These are phyloP conservation scores for Powellomyces hirtus DNA, from an alignment of 192 early-diverging fungal genomes.

Conservation along the genomic window DNA sequence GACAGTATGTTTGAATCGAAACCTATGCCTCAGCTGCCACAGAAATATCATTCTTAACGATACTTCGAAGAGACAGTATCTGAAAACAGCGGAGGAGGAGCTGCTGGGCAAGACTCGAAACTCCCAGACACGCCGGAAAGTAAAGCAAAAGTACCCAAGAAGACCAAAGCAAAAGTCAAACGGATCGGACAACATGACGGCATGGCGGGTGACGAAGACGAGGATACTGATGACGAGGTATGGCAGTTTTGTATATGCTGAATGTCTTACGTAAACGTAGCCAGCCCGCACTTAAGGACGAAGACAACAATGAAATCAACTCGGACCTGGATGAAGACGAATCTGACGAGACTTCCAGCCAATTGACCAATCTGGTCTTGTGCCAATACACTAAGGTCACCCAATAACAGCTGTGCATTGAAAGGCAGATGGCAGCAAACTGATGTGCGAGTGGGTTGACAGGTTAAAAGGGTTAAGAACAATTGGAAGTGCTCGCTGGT, in stretches of 20 bases:
- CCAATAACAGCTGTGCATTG: too few relatives aligned
- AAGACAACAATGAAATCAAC: slow-evolving; percentile 45
- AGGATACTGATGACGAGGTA: slow-evolving; percentile 47
- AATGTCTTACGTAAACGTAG: too few relatives aligned
- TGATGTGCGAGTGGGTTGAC: too few relatives aligned
- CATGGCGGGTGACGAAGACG: slow-evolving; percentile 42
- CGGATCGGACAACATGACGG: slow-evolving; percentile 39
- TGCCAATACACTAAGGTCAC: slow-evolving; percentile 66
- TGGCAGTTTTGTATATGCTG: too few relatives aligned
- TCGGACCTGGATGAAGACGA: slow-evolving; percentile 57
- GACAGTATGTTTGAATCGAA: too few relatives aligned
- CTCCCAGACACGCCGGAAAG: too few relatives aligned
- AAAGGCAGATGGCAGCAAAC: too few relatives aligned
- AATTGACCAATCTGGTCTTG: slow-evolving; percentile 36
- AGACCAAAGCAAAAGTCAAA: slow-evolving; percentile 3
- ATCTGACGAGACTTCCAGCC: slow-evolving; percentile 32
- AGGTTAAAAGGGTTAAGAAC: slow-evolving; percentile 89
- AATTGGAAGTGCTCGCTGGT: slow-evolving; percentile 98
- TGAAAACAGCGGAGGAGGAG: too few relatives aligned
- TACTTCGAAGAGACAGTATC: too few relatives aligned
- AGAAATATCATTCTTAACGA: neutral
- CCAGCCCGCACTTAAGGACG: too few relatives aligned
- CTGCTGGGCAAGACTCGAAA: too few relatives aligned
- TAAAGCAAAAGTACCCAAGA: neutral
- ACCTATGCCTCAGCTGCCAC: too few relatives aligned